Evolutionary conservation across 352 stramenopile species (phyloP), one percentile per base, ranked within the genome.

Genomic region (Plasmopara viticola): DNA sequence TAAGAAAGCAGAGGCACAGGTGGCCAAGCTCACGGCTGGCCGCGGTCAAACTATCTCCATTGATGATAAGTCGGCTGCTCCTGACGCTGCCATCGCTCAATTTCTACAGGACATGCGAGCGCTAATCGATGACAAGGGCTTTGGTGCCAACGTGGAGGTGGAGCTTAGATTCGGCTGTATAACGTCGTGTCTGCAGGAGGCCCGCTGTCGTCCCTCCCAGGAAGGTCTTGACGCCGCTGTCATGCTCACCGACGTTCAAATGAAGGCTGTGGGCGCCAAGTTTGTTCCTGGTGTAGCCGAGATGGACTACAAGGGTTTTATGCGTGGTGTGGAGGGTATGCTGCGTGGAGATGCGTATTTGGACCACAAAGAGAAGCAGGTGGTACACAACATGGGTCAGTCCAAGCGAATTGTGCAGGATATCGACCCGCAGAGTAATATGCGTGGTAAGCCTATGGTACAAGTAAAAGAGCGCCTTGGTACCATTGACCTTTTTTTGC

Each of bases 401-500:
- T 79, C 66, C 38, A 90, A 91, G 68, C 84, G 84, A 25, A 54
- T 94, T 20, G 74, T 91, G 41, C 72, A 91, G 49, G 78, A 88
- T 30, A 68, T 92, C 17, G 70, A 94, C 46, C 64, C 64, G 5
- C 70, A 78, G 44, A 84, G 69, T 1, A 74, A 81, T 20, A 54
- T 72, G 39, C 64, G 74, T 5, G 48, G 70, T 8, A 56, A 66
- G 2, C 68, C 69, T 17, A 74, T 79, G 52, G 60, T 89, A 31
- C 84, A 94, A 40, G 76, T 87, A 10, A 94, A 94, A 58, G 74
- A 92, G 51, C 75, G 80, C 5, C 74, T 94, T 3, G 81, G 79
- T 1, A 87, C 69, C 14, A 84, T 94, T 39, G 78, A 94, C 52
- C 87, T 94, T 48, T 94, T 94, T 66, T 68, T 94, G 53, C 84